Evolutionary conservation across 345 rosid genomes (phyloP).

Genomic region (Xanthoceras sorbifolium): DNA sequence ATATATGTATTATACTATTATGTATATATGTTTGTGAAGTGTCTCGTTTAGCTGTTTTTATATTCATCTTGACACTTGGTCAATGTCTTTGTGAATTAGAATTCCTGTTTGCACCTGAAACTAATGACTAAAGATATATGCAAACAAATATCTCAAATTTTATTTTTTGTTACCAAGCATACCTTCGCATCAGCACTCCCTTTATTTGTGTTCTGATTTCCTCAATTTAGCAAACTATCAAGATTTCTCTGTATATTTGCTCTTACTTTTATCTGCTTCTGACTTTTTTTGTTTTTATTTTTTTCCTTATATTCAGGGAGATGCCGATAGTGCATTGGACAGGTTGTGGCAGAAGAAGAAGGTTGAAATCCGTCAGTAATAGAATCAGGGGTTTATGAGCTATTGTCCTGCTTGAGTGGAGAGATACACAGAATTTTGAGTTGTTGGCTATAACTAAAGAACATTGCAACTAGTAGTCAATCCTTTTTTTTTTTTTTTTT

Average conservation of each 20-base stretch:
- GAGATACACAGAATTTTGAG: not conserved
- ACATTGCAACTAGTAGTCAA: not conserved
- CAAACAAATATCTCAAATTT: not conserved
- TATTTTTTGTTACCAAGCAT: not conserved
- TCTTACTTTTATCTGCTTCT: no score
- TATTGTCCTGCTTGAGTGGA: not conserved
- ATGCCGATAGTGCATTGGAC: slow-evolving; percentile 38
- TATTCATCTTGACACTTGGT: not conserved
- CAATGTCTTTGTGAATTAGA: not conserved
- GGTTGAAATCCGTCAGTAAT: slow-evolving; percentile 14
- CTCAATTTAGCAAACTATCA: not conserved
- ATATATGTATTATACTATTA: no score
- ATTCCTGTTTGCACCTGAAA: not conserved
- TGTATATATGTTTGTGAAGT: not conserved
- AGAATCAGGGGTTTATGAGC: not conserved
- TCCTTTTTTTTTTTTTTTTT: not conserved
- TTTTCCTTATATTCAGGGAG: slow-evolving; percentile 2
- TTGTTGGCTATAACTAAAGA: no score
- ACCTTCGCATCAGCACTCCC: not conserved
- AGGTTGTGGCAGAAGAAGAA: slow-evolving; percentile 41
- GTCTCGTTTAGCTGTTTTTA: not conserved
- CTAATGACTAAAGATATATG: not conserved
- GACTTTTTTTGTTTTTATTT: no score
- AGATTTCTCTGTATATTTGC: not conserved
- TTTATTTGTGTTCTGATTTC: not conserved